Base-by-base conservation (phyloP, 2,329 filamentous ascomycete species). In the Exophiala spinifera region DNA sequence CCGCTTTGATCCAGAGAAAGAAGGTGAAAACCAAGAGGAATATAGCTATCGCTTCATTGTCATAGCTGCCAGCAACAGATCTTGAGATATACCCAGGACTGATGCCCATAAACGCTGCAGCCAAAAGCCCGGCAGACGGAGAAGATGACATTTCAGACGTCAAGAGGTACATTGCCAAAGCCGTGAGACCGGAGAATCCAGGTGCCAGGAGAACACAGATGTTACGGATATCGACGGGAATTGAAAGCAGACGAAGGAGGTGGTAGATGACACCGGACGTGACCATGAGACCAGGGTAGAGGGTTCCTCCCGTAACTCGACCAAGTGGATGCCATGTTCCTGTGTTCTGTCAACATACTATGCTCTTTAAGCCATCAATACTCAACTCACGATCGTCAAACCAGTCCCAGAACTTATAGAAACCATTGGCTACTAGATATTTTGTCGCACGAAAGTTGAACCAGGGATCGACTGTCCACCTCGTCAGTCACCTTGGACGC, bases 401-500 rank as follows among this genome's bases (percentile, higher is more conserved):
- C 94, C 94, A 99, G 73, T 99, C 92, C 94, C 94, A 99, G 72
- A 99, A 99, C 73, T 88, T 91, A 74, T 96, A 95, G 77, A 99
- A 97, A 66, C 94, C 94, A 85, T 99, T 84, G 69, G 92, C 84
- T 52, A 99, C 89, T 52, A 99, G 83, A 69, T 99, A 97, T 76
- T 97, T 97, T 53, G 94, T 97, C 63, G 94, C 94, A 74, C 94
- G 83, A 76, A 99, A 99, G 76, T 99, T 99, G 79, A 99, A 99
- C 94, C 94, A 99, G 33, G 94, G 94, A 76, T 99, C 94, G 76
- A 99, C 92, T 99, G 70, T 42, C 68, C 47, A 62, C 49, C 31
- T 63, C 46, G 65, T 64, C 58, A 68, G 42, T 28, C 15, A 55
- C 28, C 52, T 48, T 36, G 28, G 28, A 10, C 28, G 28, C 28